phyloP scores from a whole-genome alignment of 179 eudicot species.

The Sideroxylon spinosum region DNA sequence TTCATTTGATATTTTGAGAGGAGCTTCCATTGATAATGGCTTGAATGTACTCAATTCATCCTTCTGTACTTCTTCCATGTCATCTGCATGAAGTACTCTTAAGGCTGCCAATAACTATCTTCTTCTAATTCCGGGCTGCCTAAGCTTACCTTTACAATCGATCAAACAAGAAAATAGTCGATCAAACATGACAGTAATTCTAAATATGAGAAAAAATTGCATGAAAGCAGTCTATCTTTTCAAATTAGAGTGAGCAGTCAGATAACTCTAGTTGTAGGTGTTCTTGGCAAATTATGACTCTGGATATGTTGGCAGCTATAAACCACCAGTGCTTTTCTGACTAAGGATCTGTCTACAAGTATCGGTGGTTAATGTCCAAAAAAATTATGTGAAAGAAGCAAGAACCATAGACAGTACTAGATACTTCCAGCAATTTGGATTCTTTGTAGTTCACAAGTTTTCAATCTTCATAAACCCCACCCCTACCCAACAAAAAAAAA shows the following conservation, averaged over 20 bases:
- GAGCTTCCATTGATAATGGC: conserved; percentile 63
- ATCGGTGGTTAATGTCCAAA: neutral
- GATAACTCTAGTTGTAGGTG: neutral
- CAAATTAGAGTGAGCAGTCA: neutral
- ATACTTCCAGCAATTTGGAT: neutral
- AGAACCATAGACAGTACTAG: neutral
- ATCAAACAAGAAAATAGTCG: neutral
- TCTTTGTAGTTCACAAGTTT: neutral
- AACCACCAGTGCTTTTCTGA: neutral
- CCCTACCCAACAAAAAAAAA: too few relatives aligned
- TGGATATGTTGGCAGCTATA: neutral
- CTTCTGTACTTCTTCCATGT: conserved; percentile 41
- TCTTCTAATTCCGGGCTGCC: conserved; percentile 79
- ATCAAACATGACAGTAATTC: neutral
- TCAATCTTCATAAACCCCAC: too few relatives aligned
- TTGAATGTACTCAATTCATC: conserved; percentile 49
- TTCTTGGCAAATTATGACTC: neutral
- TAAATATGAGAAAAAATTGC: neutral
- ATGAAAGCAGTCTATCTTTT: neutral
- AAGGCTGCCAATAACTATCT: conserved; percentile 80
- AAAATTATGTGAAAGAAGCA: neutral
- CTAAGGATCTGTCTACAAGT: neutral
- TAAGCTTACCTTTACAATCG: conserved; percentile 51
- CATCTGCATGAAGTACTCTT: conserved; percentile 54
- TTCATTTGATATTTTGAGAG: conserved; percentile 68